Evolutionary conservation across 805 yeast species (phyloP), one percentile per base, ranked within the genome.

Genomic region (Pichia ethanolica): DNA sequence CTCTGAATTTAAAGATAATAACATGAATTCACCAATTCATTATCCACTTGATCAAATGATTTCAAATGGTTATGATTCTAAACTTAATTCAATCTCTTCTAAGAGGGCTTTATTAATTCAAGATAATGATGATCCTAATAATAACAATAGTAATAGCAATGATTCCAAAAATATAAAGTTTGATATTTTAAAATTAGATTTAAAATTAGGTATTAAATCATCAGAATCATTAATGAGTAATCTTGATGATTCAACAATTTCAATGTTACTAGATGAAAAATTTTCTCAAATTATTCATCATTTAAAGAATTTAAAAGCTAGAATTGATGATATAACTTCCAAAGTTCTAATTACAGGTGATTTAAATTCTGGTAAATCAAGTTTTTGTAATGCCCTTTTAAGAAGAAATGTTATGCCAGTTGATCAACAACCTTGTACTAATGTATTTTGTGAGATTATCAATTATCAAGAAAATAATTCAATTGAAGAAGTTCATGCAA

Each of bases 391-490:
- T 62, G 91, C 97, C 1, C 70, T 93, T 39, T 69, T 93, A 51
- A 74, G 90, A 56, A 75, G 93, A 46, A 78, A 80, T 45, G 67
- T 93, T 3, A 68, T 93, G 44, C 99, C 99, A 0, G 96, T 86
- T 60, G 99, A 93, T 66, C 99, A 93, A 61, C 96, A 93, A 63
- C 99, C 99, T 3, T 89, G 97, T 60, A 93, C 99, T 0, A 83
- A 87, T 53, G 97, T 93, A 0, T 95, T 95, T 60, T 90, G 97
- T 64, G 99, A 95, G 67, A 91, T 95, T 7, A 71, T 87, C 32
- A 97, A 93, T 64, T 88, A 89, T 10, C 71, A 80, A 25, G 86
- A 82, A 41, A 91, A 91, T 45, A 70, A 74, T 39, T 79, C 83
- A 14, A 59, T 80, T 13, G 97, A 95, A 67, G 96, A 90, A 64